Evolutionary conservation across 2,329 filamentous ascomycete species (phyloP).

Genomic region (Paraphoma chrysanthemicola): DNA sequence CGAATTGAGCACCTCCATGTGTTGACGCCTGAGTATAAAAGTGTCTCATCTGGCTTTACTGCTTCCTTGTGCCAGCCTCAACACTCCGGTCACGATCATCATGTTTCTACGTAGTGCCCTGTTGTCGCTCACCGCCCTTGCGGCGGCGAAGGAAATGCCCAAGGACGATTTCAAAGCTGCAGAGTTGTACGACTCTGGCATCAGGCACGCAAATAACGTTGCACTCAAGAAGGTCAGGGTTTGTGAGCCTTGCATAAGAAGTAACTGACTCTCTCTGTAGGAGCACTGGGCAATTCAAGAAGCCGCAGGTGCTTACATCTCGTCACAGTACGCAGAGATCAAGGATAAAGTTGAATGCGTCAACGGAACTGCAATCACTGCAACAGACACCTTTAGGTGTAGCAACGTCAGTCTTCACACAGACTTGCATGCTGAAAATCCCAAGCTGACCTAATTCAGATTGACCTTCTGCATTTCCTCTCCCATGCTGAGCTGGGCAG

Average conservation of each 20-base stretch:
- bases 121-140: slow-evolving; percentile 43
- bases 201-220: slow-evolving; percentile 47
- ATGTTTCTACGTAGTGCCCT: slow-evolving; percentile 40
- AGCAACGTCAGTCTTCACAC: slow-evolving; percentile 9
- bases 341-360: slow-evolving; percentile 42
- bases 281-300: slow-evolving; percentile 46
- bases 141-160: slow-evolving; percentile 41
- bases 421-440: not conserved
- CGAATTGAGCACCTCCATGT: slow-evolving; percentile 17
- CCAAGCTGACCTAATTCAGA: slow-evolving; percentile 22
- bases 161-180: slow-evolving; percentile 44
- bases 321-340: slow-evolving; percentile 43
- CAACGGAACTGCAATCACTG: slow-evolving; percentile 46
- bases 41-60: not conserved
- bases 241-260: no score
- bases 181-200: slow-evolving; percentile 49
- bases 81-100: slow-evolving; percentile 11
- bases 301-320: slow-evolving; percentile 42
- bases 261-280: slow-evolving; percentile 34
- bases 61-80: slow-evolving; percentile 2
- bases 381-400: slow-evolving; percentile 48
- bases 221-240: slow-evolving; percentile 41
- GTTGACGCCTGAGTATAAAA: slow-evolving; percentile 29
- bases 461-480: slow-evolving; percentile 65
- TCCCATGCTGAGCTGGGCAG: slow-evolving; percentile 62